These are phyloP conservation scores for Tolypocladium inflatum DNA, from an alignment of 2,329 filamentous ascomycete genomes.

Conservation along the genomic window DNA sequence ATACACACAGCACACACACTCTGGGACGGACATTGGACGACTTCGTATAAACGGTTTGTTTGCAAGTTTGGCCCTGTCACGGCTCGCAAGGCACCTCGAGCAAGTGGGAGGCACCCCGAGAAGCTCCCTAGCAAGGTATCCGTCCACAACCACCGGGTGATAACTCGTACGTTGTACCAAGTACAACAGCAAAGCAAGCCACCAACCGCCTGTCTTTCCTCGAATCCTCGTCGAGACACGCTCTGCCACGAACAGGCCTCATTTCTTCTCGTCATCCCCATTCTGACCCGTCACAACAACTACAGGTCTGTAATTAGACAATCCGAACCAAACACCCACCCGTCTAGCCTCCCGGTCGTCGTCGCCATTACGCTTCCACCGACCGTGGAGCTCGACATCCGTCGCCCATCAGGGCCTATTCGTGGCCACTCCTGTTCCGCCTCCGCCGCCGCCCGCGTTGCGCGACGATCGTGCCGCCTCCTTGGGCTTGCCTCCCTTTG, in stretches of 20 bases:
- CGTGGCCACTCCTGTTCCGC: not conserved
- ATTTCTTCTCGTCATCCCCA: not conserved
- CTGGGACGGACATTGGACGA: not conserved
- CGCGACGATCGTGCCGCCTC: slow-evolving; percentile 8
- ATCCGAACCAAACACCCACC: not conserved
- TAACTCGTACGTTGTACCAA: not conserved
- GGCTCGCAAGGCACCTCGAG: not conserved
- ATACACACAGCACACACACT: not conserved
- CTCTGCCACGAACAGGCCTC: not conserved
- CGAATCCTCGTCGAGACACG: not conserved
- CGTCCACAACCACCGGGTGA: not conserved
- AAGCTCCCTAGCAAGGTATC: not conserved
- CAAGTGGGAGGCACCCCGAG: not conserved
- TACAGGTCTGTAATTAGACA: not conserved
- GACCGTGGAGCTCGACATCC: not conserved
- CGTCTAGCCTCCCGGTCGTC: not conserved
- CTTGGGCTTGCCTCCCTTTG: slow-evolving; percentile 10
- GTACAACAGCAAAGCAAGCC: not conserved
- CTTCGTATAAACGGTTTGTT: not conserved
- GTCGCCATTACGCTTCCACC: not conserved
- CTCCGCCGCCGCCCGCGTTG: slow-evolving; percentile 3
- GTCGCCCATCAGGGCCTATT: not conserved
- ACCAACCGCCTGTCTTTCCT: not conserved
- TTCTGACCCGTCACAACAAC: not conserved
- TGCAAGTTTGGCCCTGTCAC: not conserved